Conservation (phyloP, 208 protist species). For the Perkinsela sp. region DNA sequence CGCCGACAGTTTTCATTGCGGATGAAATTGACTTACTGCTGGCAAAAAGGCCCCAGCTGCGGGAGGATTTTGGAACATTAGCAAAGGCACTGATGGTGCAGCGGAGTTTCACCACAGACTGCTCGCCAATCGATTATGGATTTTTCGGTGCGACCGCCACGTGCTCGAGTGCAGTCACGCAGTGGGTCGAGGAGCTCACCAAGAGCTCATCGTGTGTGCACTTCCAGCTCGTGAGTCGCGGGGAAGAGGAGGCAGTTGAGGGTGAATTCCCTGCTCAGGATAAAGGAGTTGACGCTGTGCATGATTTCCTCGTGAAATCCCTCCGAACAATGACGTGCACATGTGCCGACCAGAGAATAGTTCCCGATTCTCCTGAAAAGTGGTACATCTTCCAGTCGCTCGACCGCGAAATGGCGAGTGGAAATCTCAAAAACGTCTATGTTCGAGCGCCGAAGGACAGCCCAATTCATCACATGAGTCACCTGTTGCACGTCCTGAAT, state of each 20-base stretch:
- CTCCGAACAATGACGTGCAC: too few relatives aligned
- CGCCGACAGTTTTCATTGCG: too few relatives aligned
- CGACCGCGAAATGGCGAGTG: not conserved
- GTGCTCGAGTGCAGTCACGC: conserved; percentile 13
- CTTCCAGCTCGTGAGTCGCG: too few relatives aligned
- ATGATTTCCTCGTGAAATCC: too few relatives aligned
- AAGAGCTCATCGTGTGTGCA: too few relatives aligned
- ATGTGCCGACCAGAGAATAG: too few relatives aligned
- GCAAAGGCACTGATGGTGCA: conserved; percentile 1
- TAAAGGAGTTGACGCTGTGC: too few relatives aligned
- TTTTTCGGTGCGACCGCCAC: conserved; percentile 55
- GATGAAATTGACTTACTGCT: conserved; percentile 59
- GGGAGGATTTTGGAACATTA: conserved; percentile 3
- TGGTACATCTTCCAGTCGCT: not conserved
- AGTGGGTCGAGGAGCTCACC: conserved; percentile 12
- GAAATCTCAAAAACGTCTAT: conserved; percentile 1
- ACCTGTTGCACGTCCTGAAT: conserved; percentile 50
- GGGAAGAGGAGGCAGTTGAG: too few relatives aligned
- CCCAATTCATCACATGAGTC: conserved; percentile 6
- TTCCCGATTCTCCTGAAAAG: too few relatives aligned
- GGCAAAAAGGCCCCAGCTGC: conserved; percentile 2
- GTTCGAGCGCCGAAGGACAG: not conserved
- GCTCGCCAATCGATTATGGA: conserved; percentile 17
- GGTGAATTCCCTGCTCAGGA: too few relatives aligned
- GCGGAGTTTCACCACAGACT: not conserved